Conservation (phyloP, 2,329 filamentous ascomycete genomes). For the Stagonosporopsis vannaccii region DNA sequence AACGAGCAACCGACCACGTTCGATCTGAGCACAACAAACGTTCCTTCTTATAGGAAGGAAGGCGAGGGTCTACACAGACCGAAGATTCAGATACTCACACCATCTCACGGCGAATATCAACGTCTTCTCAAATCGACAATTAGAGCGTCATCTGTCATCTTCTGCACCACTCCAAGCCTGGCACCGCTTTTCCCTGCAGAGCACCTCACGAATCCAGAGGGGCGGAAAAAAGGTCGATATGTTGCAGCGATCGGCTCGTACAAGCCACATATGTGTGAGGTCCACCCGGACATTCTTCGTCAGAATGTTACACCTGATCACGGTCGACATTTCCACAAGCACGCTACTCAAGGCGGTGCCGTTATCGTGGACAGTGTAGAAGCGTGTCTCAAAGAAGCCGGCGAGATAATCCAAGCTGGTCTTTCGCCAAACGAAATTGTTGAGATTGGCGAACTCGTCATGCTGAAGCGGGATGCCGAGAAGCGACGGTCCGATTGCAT, state of each 20-base stretch:
- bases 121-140: slow-evolving; percentile 75
- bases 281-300: slow-evolving; percentile 77
- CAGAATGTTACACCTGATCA: slow-evolving; percentile 65
- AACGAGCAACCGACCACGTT: slow-evolving; percentile 41
- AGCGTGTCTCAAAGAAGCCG: slow-evolving; percentile 81
- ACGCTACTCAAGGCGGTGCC: slow-evolving; percentile 65
- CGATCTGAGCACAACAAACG: slow-evolving; percentile 13
- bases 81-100: slow-evolving; percentile 75
- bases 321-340: slow-evolving; percentile 70
- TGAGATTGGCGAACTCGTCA: slow-evolving; percentile 82
- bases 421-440: slow-evolving; percentile 78
- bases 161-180: slow-evolving; percentile 83
- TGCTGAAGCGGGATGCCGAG: slow-evolving; percentile 65
- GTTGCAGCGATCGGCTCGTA: slow-evolving; percentile 76
- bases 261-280: slow-evolving; percentile 78
- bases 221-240: slow-evolving; percentile 72
- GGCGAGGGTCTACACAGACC: slow-evolving; percentile 36
- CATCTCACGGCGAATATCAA: slow-evolving; percentile 72
- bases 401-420: slow-evolving; percentile 82
- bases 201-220: slow-evolving; percentile 76
- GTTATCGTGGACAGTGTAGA: slow-evolving; percentile 74
- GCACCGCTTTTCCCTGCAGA: slow-evolving; percentile 76
- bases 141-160: slow-evolving; percentile 77
- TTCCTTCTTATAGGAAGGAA: slow-evolving; percentile 26
- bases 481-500: slow-evolving; percentile 38